Conservation (phyloP, 2,329 filamentous ascomycete species). For the Pseudogymnoascus sp. region DNA sequence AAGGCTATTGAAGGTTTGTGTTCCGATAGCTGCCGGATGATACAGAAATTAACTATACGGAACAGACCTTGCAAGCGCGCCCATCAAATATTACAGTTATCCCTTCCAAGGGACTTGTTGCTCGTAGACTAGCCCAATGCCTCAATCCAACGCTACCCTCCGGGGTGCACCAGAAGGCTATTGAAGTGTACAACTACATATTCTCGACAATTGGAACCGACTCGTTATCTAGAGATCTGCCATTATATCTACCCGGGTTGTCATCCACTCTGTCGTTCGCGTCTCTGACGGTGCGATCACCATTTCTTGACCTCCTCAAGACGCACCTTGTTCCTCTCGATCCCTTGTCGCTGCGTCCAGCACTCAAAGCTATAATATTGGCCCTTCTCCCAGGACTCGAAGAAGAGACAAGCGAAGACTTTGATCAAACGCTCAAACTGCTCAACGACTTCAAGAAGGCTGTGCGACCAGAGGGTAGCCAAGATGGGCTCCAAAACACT, state of each 20-base stretch:
- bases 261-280: constrained; percentile 88
- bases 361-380: constrained; percentile 82
- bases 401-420: constrained; percentile 95
- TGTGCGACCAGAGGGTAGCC: constrained; percentile 47
- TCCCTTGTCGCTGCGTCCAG: constrained; percentile 65
- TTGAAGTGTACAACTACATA: constrained; percentile 87
- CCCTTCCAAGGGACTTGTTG: constrained; percentile 73
- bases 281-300: constrained; percentile 78
- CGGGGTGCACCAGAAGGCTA: constrained; percentile 92
- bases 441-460: constrained; percentile 68
- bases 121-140: constrained; percentile 90
- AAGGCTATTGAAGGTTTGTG: constrained; percentile 70
- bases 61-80: constrained; percentile 77
- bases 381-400: constrained; percentile 86
- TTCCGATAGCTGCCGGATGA: constrained; percentile 3
- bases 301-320: constrained; percentile 79
- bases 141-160: constrained; percentile 88
- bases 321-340: constrained; percentile 68
- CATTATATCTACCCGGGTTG: constrained; percentile 82
- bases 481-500: constrained; percentile 42
- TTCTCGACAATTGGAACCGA: constrained; percentile 80
- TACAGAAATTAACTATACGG: constrained; percentile 22
- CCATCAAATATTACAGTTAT: constrained; percentile 63
- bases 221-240: constrained; percentile 70
- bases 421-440: constrained; percentile 75